Percentiles rank a stretch among this genome's conserved stretches.
These are phyloP conservation scores for Boletus rubescentipes DNA, from an alignment of 768 basidiomycete genomes.

Conservation along the genomic window DNA sequence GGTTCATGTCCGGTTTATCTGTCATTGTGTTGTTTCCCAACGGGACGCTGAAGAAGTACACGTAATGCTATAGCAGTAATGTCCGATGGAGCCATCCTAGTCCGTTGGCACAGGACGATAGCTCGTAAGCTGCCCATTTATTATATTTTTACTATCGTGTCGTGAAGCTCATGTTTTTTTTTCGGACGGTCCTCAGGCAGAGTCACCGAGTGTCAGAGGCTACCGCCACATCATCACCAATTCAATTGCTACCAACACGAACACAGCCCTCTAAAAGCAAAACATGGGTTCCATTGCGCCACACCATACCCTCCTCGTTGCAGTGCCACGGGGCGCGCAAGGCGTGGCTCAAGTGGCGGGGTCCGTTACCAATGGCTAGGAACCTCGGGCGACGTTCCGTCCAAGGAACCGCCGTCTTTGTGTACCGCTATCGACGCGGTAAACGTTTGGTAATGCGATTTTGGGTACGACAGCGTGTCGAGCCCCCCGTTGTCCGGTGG, in stretches of 20 bases:
- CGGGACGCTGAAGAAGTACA: not conserved
- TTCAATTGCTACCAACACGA: not conserved
- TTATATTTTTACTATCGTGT: not conserved
- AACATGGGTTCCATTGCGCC: not conserved
- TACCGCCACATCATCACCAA: not conserved
- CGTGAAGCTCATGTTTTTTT: not conserved
- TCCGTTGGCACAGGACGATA: not conserved
- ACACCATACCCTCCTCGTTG: not conserved
- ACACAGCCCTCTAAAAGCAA: not conserved
- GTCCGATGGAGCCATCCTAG: not conserved
- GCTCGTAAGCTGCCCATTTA: conserved; percentile 1
- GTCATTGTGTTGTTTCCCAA: not conserved
- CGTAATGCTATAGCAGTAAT: not conserved
- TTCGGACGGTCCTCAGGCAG: not conserved
- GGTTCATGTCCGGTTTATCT: not conserved
- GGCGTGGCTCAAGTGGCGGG: conserved; percentile 22
- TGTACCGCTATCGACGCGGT: conserved; percentile 3
- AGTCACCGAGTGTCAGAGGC: not conserved
- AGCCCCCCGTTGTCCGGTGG: conserved; percentile 5
- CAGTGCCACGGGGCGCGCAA: not conserved
- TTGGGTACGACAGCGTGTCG: conserved; percentile 10
- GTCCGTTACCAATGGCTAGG: conserved; percentile 9
- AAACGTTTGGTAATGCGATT: conserved; percentile 1
- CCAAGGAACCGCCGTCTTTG: conserved; percentile 14
- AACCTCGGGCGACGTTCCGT: not conserved